Conservation (phyloP, 2,329 filamentous ascomycete genomes). For the Thelonectria olida region DNA sequence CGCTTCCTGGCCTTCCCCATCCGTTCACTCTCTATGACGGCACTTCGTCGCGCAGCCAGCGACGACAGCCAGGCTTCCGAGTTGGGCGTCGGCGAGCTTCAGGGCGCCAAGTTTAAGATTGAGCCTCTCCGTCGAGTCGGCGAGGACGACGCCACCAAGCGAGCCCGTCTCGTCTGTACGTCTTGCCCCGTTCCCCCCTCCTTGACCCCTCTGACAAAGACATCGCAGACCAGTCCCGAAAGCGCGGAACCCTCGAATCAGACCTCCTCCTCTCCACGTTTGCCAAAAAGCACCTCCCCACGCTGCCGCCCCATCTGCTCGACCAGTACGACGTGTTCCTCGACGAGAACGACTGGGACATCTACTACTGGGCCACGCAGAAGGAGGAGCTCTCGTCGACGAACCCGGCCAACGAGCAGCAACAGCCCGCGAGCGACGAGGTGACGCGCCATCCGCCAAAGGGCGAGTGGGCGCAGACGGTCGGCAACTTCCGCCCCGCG, state of each 20-base stretch:
- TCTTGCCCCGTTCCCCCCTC: conserved; percentile 38
- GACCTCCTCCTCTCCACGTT: conserved; percentile 97
- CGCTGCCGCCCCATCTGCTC: conserved; percentile 79
- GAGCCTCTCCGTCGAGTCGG: conserved; percentile 87
- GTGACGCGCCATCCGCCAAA: conserved; percentile 47
- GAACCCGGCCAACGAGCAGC: conserved; percentile 42
- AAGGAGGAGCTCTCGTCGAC: conserved; percentile 62
- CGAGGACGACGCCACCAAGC: conserved; percentile 86
- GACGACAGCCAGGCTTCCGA: conserved; percentile 53
- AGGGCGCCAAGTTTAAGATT: conserved; percentile 86
- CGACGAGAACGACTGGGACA: conserved; percentile 99
- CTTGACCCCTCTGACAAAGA: background rate
- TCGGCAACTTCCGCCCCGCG: conserved; percentile 92
- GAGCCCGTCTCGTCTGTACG: conserved; percentile 80
- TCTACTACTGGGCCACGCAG: conserved; percentile 99
- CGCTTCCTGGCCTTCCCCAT: conserved; percentile 29
- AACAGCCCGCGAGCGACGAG: conserved; percentile 41
- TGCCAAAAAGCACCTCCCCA: conserved; percentile 78
- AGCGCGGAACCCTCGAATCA: conserved; percentile 93
- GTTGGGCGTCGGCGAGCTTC: conserved; percentile 84
- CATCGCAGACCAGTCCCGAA: conserved; percentile 87
- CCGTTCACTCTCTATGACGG: conserved; percentile 35
- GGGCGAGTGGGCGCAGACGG: conserved; percentile 96
- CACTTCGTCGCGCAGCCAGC: conserved; percentile 20
- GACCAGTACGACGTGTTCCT: conserved; percentile 90